Evolutionary conservation across 176 grass and related monocot species (phyloP).

Genomic region (Musa troglodytarum): DNA sequence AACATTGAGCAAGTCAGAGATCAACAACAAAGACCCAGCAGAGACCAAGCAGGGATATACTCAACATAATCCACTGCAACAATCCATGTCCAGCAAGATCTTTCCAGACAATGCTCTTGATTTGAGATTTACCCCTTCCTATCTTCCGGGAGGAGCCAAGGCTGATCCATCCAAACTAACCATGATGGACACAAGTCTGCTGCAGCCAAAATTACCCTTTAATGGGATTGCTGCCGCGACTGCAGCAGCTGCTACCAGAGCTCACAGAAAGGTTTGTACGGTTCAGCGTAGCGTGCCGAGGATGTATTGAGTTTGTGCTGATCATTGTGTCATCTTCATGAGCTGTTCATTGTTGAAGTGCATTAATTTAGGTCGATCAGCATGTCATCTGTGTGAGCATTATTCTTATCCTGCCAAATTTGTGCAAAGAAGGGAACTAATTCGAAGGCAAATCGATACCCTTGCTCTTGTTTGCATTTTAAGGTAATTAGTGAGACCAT

Average conservation of each 20-base stretch:
- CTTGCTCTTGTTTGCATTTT: no score
- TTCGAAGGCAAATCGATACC: no score
- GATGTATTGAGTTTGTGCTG: background rate
- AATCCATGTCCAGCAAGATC: background rate
- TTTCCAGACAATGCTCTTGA: background rate
- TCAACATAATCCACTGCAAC: background rate
- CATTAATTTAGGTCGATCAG: no score
- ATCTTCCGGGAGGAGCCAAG: background rate
- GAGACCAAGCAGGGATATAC: no score
- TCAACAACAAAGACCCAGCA: background rate
- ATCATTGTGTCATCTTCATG: background rate
- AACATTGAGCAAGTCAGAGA: background rate
- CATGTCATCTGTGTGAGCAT: no score
- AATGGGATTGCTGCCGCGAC: background rate
- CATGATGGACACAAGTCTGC: background rate
- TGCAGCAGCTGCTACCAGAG: background rate
- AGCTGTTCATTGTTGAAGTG: no score
- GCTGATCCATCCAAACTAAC: background rate
- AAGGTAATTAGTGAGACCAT: no score
- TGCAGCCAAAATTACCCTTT: background rate
- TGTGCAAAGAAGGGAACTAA: no score
- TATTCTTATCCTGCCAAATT: no score
- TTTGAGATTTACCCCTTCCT: background rate
- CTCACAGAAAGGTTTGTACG: background rate
- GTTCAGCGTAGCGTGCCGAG: background rate